Evolutionary conservation across 139 green algal genomes (phyloP), one percentile per base, ranked within the genome.

Genomic region (Monoraphidium neglectum): DNA sequence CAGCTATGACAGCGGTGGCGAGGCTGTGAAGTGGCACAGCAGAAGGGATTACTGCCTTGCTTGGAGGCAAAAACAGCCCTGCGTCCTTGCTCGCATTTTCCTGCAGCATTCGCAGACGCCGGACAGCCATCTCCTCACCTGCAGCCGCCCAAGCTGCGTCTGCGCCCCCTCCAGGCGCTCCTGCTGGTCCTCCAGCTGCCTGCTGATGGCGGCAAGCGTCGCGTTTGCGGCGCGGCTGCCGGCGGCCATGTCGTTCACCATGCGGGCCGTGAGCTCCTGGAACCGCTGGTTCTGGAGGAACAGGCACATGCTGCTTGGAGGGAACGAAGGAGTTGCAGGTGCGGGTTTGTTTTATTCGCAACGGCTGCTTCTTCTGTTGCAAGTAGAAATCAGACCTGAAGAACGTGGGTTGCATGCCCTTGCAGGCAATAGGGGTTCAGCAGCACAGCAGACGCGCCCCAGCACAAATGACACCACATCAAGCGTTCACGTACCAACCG

Each of bases 251-350:
- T 77, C 72, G 38, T 46, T 47, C 1, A 77, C 59, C 4, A 77
- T 57, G 2, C 57, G 57, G 35, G 72, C 43, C 0, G 72, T 77
- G 21, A 56, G 28, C 30, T 77, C 28, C 60, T 77, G 72, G 60
- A 77, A 77, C 38, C 47, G 47, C 24, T 77, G 72, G n/a, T 62
- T 77, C 60, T 77, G 72, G 12, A 77, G 72, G 60, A 70, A 77
- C 60, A 77, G 46, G 37, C 72, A 77, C 72, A 77, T 77, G 56
- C 72, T 77, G 72, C 70, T n/a, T n/a, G n/a, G n/a, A n/a, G n/a
- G n/a, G n/a, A n/a, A n/a, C n/a, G n/a, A n/a, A n/a, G n/a, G n/a
- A n/a, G n/a, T n/a, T n/a, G 67, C 67, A 63, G 3, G n/a, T 8
- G 15, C 23, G 59, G 30, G 30, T 68, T 36, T 51, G 1, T 13